Percentiles rank a stretch among this genome's conserved stretches.
phyloP scores from a whole-genome alignment of 2,329 filamentous ascomycete species.

The Zymoseptoria tritici region DNA sequence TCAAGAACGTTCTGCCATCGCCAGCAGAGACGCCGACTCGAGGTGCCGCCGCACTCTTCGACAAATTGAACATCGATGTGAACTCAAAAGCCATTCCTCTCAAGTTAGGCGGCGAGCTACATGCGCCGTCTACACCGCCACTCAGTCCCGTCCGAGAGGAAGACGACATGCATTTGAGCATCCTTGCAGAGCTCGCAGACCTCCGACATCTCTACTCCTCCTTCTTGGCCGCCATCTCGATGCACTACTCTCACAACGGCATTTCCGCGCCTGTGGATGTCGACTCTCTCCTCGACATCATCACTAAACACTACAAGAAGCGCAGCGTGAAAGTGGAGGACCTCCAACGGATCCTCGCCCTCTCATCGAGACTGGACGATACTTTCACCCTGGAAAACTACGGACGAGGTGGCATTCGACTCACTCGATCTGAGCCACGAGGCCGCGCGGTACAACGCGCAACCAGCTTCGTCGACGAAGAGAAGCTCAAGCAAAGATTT shows the following conservation, averaged over 20 bases:
- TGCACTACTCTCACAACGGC: conserved; percentile 45
- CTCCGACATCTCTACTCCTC: conserved; percentile 41
- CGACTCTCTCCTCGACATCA: conserved; percentile 32
- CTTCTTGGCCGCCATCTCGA: conserved; percentile 43
- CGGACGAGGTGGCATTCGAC: conserved; percentile 25
- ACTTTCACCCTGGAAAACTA: conserved; percentile 23
- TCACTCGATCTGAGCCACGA: conserved; percentile 12
- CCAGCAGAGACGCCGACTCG: conserved; percentile 31
- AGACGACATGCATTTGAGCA: conserved; percentile 13
- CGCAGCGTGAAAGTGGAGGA: conserved; percentile 41
- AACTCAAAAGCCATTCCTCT: conserved; percentile 16
- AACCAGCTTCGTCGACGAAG: conserved; percentile 25
- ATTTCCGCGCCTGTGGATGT: conserved; percentile 39
- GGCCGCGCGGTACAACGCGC: conserved; percentile 15
- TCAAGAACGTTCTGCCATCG: conserved; percentile 24
- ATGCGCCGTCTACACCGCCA: conserved; percentile 28
- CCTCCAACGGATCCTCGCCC: conserved; percentile 39
- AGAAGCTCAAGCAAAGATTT: conserved; percentile 44
- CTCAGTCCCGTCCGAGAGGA: conserved; percentile 20
- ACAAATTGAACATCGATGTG: conserved; percentile 26
- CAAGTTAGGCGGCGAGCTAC: conserved; percentile 12
- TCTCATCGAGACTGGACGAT: conserved; percentile 25
- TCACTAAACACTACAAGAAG: conserved; percentile 40
- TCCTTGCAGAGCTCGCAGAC: conserved; percentile 38
- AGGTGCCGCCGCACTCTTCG: conserved; percentile 28